These are phyloP conservation scores for Coemansia sp. DNA, from an alignment of 192 early-diverging fungal genomes.

Conservation along the genomic window DNA sequence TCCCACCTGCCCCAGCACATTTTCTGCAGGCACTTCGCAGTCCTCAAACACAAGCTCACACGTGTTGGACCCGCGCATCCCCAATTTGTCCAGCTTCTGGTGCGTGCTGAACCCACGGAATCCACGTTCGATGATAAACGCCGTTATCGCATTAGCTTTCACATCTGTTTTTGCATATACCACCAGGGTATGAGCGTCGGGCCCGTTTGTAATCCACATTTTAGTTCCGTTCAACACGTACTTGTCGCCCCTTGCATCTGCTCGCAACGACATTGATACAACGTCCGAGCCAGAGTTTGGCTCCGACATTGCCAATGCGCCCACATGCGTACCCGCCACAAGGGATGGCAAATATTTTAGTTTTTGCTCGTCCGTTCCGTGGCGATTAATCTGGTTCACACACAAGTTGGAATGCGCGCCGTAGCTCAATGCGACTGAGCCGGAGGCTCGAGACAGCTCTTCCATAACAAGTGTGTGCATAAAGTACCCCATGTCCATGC, in stretches of 20 bases:
- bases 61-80: constrained; percentile 95
- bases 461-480: constrained; percentile 92
- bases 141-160: constrained; percentile 84
- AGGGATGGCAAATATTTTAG: constrained; percentile 87
- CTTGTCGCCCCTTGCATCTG: constrained; percentile 78
- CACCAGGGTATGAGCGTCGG: constrained; percentile 84
- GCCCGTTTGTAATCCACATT: constrained; percentile 97
- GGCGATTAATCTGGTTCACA: constrained; percentile 93
- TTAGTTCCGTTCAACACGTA: constrained; percentile 90
- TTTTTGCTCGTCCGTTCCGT: constrained; percentile 86
- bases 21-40: constrained; percentile 85
- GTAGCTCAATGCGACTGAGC: constrained; percentile 87
- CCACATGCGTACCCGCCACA: constrained; percentile 84
- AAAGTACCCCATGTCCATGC: constrained; percentile 84
- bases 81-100: constrained; percentile 91
- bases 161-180: constrained; percentile 90
- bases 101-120: constrained; percentile 83
- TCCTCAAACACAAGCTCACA: constrained; percentile 94
- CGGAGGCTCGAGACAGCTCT: constrained; percentile 85
- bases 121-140: constrained; percentile 88
- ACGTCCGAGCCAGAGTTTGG: constrained; percentile 89
- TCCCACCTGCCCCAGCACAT: constrained; percentile 80
- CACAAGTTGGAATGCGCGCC: constrained; percentile 97
- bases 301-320: constrained; percentile 95
- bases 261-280: constrained; percentile 82